phyloP scores from a whole-genome alignment of 306 rosid genomes.

The Cucumis cinereus region DNA sequence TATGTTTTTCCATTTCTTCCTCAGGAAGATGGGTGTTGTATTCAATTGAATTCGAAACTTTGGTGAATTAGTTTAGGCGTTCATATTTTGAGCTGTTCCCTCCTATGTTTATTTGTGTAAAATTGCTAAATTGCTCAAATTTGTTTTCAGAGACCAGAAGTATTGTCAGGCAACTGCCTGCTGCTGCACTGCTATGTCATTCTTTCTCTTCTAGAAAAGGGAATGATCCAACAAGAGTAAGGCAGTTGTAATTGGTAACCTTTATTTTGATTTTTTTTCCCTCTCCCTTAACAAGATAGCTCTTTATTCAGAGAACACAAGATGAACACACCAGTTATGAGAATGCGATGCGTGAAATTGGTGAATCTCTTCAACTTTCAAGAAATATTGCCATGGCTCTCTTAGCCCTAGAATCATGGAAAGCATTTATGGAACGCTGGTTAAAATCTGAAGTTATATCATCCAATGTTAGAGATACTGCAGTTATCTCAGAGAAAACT shows the following conservation, averaged over 20 bases:
- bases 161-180: slow-evolving; percentile 55
- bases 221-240: slow-evolving; percentile 47
- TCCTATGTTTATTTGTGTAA: background rate
- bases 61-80: background rate
- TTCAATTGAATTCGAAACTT: background rate
- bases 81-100: background rate
- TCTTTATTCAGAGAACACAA: slow-evolving; percentile 34
- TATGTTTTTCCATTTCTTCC: background rate
- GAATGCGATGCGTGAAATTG: slow-evolving; percentile 58
- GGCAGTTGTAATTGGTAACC: slow-evolving; percentile 13
- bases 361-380: slow-evolving; percentile 78
- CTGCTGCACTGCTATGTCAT: slow-evolving; percentile 70
- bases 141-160: slow-evolving; percentile 43
- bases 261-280: slow-evolving; percentile 11
- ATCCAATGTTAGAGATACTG: slow-evolving; percentile 40
- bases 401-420: slow-evolving; percentile 83
- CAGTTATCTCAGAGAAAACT: slow-evolving; percentile 44
- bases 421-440: slow-evolving; percentile 72
- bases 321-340: slow-evolving; percentile 57
- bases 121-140: background rate
- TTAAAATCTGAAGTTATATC: slow-evolving; percentile 46
- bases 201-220: slow-evolving; percentile 57
- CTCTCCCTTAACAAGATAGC: slow-evolving; percentile 15
- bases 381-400: slow-evolving; percentile 74
- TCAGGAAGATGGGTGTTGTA: background rate